Percentiles rank a stretch among this genome's conserved stretches.
These are phyloP conservation scores for Rachicladosporium sp. DNA, from an alignment of 2,329 filamentous ascomycete genomes.

Conservation along the genomic window DNA sequence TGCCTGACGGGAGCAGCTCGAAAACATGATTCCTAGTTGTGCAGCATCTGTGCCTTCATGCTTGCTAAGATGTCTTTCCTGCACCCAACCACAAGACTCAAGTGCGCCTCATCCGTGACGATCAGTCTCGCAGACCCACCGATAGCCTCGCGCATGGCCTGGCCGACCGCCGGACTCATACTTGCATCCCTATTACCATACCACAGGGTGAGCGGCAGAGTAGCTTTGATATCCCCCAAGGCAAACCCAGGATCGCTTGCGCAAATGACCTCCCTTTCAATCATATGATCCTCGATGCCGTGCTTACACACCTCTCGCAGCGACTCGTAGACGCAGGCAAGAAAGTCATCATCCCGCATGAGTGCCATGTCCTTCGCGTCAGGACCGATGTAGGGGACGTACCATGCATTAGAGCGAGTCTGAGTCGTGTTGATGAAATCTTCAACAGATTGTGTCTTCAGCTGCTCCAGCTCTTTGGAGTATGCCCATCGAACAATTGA, in stretches of 20 bases:
- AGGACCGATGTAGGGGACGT: not conserved
- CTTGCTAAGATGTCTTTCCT: no score
- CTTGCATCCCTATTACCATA: constrained; percentile 1
- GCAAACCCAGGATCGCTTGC: not conserved
- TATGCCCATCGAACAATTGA: not conserved
- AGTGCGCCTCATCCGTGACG: not conserved
- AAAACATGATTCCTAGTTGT: no score
- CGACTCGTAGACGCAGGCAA: not conserved
- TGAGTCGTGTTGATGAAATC: not conserved
- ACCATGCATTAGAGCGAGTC: not conserved
- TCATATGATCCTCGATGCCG: not conserved
- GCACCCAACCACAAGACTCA: not conserved
- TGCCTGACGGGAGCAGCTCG: no score
- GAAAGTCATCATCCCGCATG: not conserved
- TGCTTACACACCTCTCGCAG: not conserved
- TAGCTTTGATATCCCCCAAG: not conserved
- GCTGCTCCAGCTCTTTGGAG: not conserved
- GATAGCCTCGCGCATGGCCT: not conserved
- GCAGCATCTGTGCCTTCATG: no score
- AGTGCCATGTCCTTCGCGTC: constrained; percentile 1
- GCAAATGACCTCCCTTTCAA: not conserved
- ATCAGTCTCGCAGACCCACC: not conserved
- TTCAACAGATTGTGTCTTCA: not conserved
- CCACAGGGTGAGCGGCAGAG: constrained; percentile 1
- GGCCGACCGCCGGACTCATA: not conserved